Conservation (phyloP, 768 basidiomycete species). For the Astraeus odoratus region DNA sequence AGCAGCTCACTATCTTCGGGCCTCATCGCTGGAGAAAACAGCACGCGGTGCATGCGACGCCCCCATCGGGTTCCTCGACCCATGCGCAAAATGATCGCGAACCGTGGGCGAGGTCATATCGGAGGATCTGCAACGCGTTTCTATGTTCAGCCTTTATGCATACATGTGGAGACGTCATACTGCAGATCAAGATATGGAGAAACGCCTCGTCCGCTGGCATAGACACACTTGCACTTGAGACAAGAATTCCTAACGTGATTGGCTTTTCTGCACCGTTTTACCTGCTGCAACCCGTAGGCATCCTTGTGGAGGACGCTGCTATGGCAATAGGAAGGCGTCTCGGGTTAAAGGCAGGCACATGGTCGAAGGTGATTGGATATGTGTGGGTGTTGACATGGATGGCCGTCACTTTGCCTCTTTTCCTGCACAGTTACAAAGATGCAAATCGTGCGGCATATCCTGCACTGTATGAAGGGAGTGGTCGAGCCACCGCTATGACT, state of each 20-base stretch:
- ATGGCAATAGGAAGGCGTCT: background rate
- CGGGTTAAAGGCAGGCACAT: background rate
- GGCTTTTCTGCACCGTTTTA: background rate
- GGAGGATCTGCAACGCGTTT: background rate
- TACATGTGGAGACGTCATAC: background rate
- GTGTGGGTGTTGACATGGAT: background rate
- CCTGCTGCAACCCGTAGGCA: background rate
- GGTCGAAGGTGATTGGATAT: background rate
- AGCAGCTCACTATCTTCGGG: too few species aligned
- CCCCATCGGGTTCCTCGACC: too few species aligned
- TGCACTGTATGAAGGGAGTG: background rate
- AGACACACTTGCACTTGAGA: background rate
- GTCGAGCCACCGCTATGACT: background rate
- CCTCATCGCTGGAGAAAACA: too few species aligned
- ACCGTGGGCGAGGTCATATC: background rate
- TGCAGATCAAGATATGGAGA: background rate
- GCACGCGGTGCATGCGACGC: too few species aligned
- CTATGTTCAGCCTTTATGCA: background rate
- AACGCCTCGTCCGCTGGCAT: too few species aligned
- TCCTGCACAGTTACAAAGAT: background rate
- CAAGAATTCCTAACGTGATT: background rate
- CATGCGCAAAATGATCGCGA: too few species aligned
- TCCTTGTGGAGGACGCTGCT: background rate
- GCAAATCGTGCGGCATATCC: background rate
- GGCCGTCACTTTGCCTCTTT: background rate